Evolutionary conservation across 2,329 filamentous ascomycete genomes (phyloP), one percentile per base, ranked within the genome.

Genomic region (Fusarium temperatum): DNA sequence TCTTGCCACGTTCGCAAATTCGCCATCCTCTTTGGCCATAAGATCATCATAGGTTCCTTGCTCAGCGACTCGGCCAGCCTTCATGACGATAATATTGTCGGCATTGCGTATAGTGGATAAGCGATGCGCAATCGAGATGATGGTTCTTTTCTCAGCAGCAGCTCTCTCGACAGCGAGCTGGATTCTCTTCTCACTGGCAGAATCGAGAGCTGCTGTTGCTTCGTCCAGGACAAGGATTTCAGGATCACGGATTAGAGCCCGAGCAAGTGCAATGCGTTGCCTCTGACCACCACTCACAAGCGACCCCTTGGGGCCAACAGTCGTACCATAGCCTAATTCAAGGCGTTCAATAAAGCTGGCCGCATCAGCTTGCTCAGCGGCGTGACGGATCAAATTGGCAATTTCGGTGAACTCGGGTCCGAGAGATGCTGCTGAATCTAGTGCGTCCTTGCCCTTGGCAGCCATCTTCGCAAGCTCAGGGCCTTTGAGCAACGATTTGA

Each of bases 11-110:
- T 83, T 82, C 22, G 83, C 83, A 69, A 91, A 91, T 20, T 89
- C 80, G 7, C 83, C 81, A 11, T 73, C 63, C n/a, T 89, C 79
- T n/a, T 83, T 81, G 5, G 82, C 80, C 65, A 93, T 83, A 8
- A 93, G 84, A 50, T 90, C 86, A 6, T 88, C 82, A 60, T 93
- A 91, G 0, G 86, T 89, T 1, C 91, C 91, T 76, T 90, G 85
- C 78, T 93, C 91, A 22, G 90, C 82, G 8, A 91, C 85, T 48
- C 84, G 80, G 1, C 91, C 91, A 62, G 87, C 83, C 18, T 88
- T 84, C 78, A 93, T 85, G n/a, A 93, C 91, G 30, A 93, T 83
- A 66, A 93, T 93, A 67, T 89, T 88, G 74, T 93, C 89, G 0
- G 91, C 91, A 63, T 89, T 86, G 72, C 86, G 87, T 72, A 91